These are phyloP conservation scores for Modicella reniformis DNA, from an alignment of 371 early-diverging fungal genomes.

Conservation along the genomic window DNA sequence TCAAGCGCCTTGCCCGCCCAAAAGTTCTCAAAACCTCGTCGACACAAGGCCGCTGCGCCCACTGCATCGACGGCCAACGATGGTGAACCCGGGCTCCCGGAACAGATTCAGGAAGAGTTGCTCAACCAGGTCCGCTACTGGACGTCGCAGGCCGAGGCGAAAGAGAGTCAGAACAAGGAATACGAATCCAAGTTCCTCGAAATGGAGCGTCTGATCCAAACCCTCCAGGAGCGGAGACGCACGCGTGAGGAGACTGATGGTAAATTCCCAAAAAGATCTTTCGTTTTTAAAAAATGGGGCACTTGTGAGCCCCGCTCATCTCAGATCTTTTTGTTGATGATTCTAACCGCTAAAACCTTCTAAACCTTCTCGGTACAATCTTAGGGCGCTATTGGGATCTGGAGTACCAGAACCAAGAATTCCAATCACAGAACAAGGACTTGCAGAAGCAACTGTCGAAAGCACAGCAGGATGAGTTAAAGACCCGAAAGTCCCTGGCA, in stretches of 20 bases:
- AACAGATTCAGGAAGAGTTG: slow-evolving; percentile 42
- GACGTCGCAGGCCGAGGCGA: slow-evolving; percentile 54
- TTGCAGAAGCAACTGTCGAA: slow-evolving; percentile 66
- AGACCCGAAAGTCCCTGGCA: slow-evolving; percentile 64
- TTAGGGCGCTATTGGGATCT: slow-evolving; percentile 71
- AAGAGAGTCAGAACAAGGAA: slow-evolving; percentile 72
- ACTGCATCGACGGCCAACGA: slow-evolving; percentile 23
- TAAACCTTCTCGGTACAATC: slow-evolving; percentile 4
- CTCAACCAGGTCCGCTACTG: slow-evolving; percentile 53
- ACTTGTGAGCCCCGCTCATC: too few relatives aligned
- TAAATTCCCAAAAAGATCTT: slow-evolving; percentile 25
- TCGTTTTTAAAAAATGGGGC: too few relatives aligned
- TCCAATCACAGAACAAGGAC: slow-evolving; percentile 63
- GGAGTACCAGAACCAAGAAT: slow-evolving; percentile 68
- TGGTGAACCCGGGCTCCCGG: slow-evolving; percentile 41
- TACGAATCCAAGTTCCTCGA: slow-evolving; percentile 73
- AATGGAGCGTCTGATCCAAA: slow-evolving; percentile 70
- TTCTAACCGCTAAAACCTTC: background rate
- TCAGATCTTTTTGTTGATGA: background rate
- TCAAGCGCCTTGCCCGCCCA: slow-evolving; percentile 39
- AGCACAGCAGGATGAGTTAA: slow-evolving; percentile 66
- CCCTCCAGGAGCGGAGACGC: slow-evolving; percentile 69
- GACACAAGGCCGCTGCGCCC: slow-evolving; percentile 43
- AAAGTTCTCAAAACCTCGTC: slow-evolving; percentile 42
- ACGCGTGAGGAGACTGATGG: slow-evolving; percentile 73